These are phyloP conservation scores for Plasmodium vinckei DNA, from an alignment of 169 alveolate genomes.

Conservation along the genomic window DNA sequence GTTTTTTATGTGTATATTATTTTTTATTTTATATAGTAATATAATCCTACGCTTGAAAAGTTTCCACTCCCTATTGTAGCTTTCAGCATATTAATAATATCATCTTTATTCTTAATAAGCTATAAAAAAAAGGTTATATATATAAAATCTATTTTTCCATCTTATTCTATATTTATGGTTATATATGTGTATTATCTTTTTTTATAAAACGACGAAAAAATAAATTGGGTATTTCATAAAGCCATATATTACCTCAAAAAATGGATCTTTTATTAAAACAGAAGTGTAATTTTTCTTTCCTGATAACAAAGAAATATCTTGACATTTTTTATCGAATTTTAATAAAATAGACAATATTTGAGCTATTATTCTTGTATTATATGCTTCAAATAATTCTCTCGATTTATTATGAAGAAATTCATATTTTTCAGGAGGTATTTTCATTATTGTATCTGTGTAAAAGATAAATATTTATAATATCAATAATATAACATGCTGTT, in stretches of 20 bases:
- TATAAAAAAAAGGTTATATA: conserved; percentile 3
- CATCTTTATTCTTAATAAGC: conserved; percentile 63
- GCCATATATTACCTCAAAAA: conserved; percentile 56
- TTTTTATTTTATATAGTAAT: conserved; percentile 9
- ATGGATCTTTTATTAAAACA: conserved; percentile 62
- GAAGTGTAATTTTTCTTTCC: conserved; percentile 56
- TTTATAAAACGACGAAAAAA: not conserved
- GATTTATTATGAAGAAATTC: conserved; percentile 66
- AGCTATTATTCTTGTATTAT: conserved; percentile 67
- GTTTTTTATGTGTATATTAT: not conserved
- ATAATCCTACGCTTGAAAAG: conserved; percentile 35
- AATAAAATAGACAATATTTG: conserved; percentile 55
- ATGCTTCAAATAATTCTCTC: conserved; percentile 29
- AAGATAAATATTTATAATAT: not conserved
- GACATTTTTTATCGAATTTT: conserved; percentile 40
- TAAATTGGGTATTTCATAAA: not conserved
- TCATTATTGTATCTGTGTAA: conserved; percentile 53
- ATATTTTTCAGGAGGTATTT: conserved; percentile 48
- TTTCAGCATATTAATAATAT: conserved; percentile 58
- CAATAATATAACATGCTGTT: not conserved
- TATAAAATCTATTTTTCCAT: no score
- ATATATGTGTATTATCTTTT: not conserved
- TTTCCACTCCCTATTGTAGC: conserved; percentile 43
- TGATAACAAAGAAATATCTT: conserved; percentile 38
- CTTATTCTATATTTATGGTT: not conserved